Percentiles rank a stretch among this genome's conserved stretches.
phyloP scores from a whole-genome alignment of 306 rosid genomes.

The Castanospermum australe region DNA sequence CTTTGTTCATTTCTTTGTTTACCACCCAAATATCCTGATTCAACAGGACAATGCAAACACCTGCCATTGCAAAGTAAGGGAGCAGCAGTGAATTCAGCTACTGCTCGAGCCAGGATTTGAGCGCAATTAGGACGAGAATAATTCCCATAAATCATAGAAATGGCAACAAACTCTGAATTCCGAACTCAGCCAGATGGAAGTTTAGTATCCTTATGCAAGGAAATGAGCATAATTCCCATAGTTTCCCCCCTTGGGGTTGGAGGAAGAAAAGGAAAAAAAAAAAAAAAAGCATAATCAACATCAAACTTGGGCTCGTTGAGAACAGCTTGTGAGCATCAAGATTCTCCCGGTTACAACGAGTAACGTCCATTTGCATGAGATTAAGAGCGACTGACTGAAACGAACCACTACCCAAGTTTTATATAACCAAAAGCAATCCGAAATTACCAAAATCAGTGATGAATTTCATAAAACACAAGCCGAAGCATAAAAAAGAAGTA shows the following conservation, averaged over 20 bases:
- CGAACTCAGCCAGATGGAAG: background rate
- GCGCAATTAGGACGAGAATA: background rate
- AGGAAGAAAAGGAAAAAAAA: background rate
- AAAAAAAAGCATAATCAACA: background rate
- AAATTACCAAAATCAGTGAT: background rate
- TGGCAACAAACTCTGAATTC: background rate
- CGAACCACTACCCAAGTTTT: background rate
- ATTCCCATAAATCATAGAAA: background rate
- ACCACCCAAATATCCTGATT: background rate
- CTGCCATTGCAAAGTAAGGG: background rate
- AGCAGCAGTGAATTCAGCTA: slow-evolving; percentile 2
- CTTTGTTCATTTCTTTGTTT: background rate
- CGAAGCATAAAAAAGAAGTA: background rate
- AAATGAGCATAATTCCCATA: background rate
- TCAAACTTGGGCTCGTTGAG: background rate
- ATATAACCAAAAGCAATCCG: background rate
- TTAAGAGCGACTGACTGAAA: slow-evolving; percentile 4
- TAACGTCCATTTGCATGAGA: background rate
- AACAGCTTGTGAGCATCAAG: background rate
- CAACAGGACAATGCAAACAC: background rate
- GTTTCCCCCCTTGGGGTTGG: background rate
- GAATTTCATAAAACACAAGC: background rate
- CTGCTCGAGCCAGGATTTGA: background rate
- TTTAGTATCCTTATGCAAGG: background rate
- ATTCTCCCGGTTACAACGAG: background rate